Base-by-base conservation (phyloP, 352 stramenopile species). In the Phytopythium aichiense region DNA sequence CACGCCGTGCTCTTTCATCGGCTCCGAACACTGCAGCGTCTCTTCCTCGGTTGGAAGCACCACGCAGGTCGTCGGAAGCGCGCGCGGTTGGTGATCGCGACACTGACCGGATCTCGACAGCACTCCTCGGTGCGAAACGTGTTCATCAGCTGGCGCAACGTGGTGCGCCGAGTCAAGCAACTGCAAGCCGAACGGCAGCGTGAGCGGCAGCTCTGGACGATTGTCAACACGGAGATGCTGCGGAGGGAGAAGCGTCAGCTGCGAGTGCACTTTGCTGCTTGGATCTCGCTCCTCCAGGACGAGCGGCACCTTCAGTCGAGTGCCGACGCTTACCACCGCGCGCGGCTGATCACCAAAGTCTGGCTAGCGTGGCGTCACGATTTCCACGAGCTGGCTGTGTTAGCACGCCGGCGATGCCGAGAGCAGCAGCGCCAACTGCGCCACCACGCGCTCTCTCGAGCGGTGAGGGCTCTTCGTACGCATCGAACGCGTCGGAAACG, bases 351-450 rank as follows among this genome's bases (percentile, higher is more conserved):
- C 13, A 89, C 79, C 0, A 88, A 84, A 54, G 77, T 68, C 53
- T 91, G 81, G 81, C 49, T 88, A 9, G 40, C 80, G 9, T 91
- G 81, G 81, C 56, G 59, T 6, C 77, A 84, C 42, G 81, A 89
- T 50, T 84, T 70, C 42, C 54, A 77, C 12, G 61, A 56, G 4
- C 23, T 63, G 1, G 18, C 67, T 11, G 37, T 31, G 0, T 12
- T 76, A 8, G 31, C 18, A 6, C 57, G 56, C 7, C 43, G 50
- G 6, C 43, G 65, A 51, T 31, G 9, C 2, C 25, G 64, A 4
- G 50, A 50, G 0, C 22, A 60, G 18, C 28, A 60, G 15, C 13
- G 30, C 8, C 43, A 62, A 0, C 68, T 77, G 60, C 20, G 40
- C 42, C 22, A 0, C 5, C 66, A 72, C 54, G 56, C 49, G 5